Evolutionary conservation across 352 stramenopile genomes (phyloP), one percentile per base, ranked within the genome.

Genomic region (Phytophthora colocasiae): DNA sequence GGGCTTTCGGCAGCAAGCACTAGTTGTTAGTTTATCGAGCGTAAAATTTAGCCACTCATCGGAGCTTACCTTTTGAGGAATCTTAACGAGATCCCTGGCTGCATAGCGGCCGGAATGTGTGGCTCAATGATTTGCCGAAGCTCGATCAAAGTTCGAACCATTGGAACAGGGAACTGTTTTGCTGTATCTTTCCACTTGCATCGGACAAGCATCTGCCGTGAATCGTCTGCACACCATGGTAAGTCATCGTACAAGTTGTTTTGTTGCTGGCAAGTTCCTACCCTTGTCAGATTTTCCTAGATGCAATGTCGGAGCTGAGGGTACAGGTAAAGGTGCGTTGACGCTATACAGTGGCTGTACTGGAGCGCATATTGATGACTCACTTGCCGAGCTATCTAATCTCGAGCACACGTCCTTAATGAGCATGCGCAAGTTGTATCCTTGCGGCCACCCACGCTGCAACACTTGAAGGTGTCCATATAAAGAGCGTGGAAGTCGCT

Each of bases 121-220:
- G 64, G 56, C 14, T 73, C 56, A 27, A 90, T 67, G 7, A 78
- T 58, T 51, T 77, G 14, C 3, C 63, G 36, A 26, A 93, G 52
- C 15, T 80, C 66, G 8, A 52, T 10, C 14, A 81, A 47, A 5
- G 64, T 81, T 3, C 48, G 31, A 19, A 78, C 69, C 6, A 61
- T 59, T 17, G 53, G 66, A 4, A 77, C 72, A 2, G 61, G 56
- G 40, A 93, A 89, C 24, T 86, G 70, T 39, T 76, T 75, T 31
- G 73, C 67, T 17, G 65, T 66, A 34, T 78, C 73, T 12, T 73
- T 75, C 74, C 75, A 92, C 56, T 93, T 93, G 80, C 85, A 91
- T 52, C 81, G 81, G 46, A 92, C 83, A 27, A 75, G 58, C 38
- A 90, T 61, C 56, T 75, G 52, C 50, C 44, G 57, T n/a, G 54